phyloP scores from a whole-genome alignment of 2,329 filamentous ascomycete genomes.

The Cladosporium sp. region DNA sequence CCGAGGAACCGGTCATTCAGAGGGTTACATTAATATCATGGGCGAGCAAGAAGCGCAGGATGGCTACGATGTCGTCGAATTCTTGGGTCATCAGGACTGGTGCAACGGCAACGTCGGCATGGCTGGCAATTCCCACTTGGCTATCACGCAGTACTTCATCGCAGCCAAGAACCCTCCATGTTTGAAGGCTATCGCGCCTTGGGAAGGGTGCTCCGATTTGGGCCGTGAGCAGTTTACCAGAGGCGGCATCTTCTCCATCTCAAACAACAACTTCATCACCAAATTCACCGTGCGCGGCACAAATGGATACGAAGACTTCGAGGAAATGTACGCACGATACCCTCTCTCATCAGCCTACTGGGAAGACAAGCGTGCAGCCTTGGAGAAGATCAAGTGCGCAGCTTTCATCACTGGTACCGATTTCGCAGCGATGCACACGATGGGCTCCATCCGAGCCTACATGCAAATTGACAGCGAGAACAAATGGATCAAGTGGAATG shows the following conservation, averaged over 20 bases:
- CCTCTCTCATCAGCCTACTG: conserved; percentile 22
- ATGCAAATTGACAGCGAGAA: conserved; percentile 40
- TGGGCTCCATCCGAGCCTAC: conserved; percentile 36
- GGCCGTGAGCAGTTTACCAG: conserved; percentile 33
- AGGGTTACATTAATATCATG: conserved; percentile 42
- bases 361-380: conserved; percentile 23
- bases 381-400: conserved; percentile 23
- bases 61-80: conserved; percentile 46
- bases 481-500: conserved; percentile 48
- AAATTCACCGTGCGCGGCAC: conserved; percentile 23
- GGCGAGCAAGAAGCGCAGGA: conserved; percentile 43
- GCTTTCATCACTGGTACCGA: conserved; percentile 23
- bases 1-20: conserved; percentile 37
- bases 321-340: conserved; percentile 21
- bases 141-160: conserved; percentile 37
- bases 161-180: conserved; percentile 46
- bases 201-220: conserved; percentile 52
- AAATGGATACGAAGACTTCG: conserved; percentile 22
- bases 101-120: conserved; percentile 45
- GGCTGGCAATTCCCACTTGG: conserved; percentile 41
- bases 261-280: conserved; percentile 24
- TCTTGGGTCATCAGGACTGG: conserved; percentile 42
- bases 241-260: conserved; percentile 9
- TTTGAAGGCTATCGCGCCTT: conserved; percentile 48
- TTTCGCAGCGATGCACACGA: conserved; percentile 21